Conservation (phyloP, 768 basidiomycete genomes). For the Imleria badia region DNA sequence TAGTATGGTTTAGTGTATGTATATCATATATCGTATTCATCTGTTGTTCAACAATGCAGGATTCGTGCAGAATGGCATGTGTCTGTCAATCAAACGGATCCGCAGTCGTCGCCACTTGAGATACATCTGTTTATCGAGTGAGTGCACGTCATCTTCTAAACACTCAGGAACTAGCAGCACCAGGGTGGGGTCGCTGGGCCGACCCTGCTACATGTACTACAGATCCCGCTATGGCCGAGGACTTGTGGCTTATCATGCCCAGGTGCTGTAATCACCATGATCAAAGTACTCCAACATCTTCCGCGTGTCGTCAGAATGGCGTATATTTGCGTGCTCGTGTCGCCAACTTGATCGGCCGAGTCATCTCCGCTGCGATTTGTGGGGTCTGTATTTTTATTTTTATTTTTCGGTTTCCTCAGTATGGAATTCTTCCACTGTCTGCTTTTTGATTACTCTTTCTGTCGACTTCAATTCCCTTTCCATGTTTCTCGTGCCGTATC, state of each 20-base stretch:
- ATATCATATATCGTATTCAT: background rate
- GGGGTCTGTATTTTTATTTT: no score
- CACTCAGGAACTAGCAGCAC: background rate
- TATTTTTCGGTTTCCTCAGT: no score
- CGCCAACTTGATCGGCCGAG: no score
- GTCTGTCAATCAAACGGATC: background rate
- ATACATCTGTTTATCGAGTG: background rate
- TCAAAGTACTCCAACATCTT: background rate
- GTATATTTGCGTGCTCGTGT: background rate
- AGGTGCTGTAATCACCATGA: background rate
- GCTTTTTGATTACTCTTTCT: no score
- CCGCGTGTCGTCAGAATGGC: background rate
- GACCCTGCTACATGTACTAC: no score
- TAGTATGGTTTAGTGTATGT: conserved; percentile 13
- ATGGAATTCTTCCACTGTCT: no score
- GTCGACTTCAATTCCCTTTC: no score
- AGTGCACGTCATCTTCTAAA: background rate
- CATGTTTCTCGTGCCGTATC: no score
- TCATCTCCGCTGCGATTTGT: no score
- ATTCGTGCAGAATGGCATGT: background rate
- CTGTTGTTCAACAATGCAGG: background rate
- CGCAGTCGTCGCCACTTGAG: background rate
- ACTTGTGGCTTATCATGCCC: no score
- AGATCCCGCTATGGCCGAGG: no score
- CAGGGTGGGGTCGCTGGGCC: no score